Evolutionary conservation across 495 filamentous ascomycete genomes (phyloP), one percentile per base, ranked within the genome.

Genomic region (Trichoderma orchidacearum): DNA sequence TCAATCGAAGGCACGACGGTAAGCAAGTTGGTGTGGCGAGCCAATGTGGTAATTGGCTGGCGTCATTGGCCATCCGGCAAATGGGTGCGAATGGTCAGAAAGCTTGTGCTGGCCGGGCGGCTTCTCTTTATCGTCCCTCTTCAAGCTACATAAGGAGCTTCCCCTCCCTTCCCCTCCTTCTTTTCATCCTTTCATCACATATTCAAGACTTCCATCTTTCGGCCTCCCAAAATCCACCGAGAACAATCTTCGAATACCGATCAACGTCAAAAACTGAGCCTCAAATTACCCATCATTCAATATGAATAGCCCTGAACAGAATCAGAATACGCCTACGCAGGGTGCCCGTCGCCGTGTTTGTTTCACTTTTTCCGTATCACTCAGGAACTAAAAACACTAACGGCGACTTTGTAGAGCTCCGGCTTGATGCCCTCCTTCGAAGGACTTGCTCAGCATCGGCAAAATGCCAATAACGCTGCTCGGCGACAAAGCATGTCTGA

Each of bases 391-490:
- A 8, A 48, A 7, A 6, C n/a, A 23, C 21, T 48, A 9, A 48
- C 21, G 1, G 0, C 8, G 27, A 48, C 27, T 11, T 9, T 27
- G 2, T 38, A 55, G 53, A 55, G 53, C 32, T 55, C 53, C 11
- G 53, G 53, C 32, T 28, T 55, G n/a, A 55, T 55, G 53, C 53
- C 53, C 32, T 30, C 53, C 7, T 55, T 55, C n/a, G 53, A 36
- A 13, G 21, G 53, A 4, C 32, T 55, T 1, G 6, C n/a, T 5
- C 31, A 55, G 30, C 30, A 35, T 8, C 53, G 18, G n/a, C 23
- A 27, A 18, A 55, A 36, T 21, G 53, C 30, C 23, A 34, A 31
- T 31, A 38, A 55, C n/a, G 17, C 21, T 15, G 53, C 53, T 12
- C 53, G 53, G 30, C 53, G 53, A 9, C 53, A 55, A 18, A 35